phyloP scores from a whole-genome alignment of 164 flowering plant species.

The Vitis labrusca region DNA sequence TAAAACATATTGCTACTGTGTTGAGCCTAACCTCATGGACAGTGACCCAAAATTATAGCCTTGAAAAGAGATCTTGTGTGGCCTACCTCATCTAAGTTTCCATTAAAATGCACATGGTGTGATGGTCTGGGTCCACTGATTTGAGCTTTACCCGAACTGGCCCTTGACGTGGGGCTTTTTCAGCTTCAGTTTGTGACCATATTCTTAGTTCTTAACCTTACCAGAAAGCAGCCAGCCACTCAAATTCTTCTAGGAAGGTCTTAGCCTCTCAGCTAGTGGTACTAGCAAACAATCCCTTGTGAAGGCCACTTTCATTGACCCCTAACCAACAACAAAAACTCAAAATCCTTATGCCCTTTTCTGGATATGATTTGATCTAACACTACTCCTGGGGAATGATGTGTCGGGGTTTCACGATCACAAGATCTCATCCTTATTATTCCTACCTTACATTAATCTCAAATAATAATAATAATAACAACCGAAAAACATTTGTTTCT shows the following conservation, averaged over 20 bases:
- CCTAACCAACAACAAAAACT: conserved; percentile 17
- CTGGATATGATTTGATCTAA: conserved; percentile 7
- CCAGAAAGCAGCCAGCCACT: neutral
- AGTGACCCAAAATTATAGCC: no score
- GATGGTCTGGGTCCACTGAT: neutral
- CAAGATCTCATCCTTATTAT: neutral
- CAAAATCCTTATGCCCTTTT: neutral
- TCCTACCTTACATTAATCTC: no score
- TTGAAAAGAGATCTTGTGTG: no score
- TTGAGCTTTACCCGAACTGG: neutral
- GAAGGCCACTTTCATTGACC: conserved; percentile 20
- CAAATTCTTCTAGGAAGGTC: conserved; percentile 1
- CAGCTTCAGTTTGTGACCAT: neutral
- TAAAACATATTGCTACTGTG: no score
- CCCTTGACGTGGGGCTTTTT: neutral
- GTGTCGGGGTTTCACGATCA: neutral
- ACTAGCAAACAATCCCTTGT: conserved; percentile 22
- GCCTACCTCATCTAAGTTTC: neutral
- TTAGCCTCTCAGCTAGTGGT: neutral
- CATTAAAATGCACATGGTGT: conserved; percentile 11
- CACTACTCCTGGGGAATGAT: neutral
- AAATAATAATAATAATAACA: no score
- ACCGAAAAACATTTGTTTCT: no score
- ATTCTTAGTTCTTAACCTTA: neutral
- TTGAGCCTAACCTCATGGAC: no score